Percentiles rank a stretch among this genome's conserved stretches.
phyloP scores from a whole-genome alignment of 352 stramenopile genomes.

The Lagenidium giganteum region DNA sequence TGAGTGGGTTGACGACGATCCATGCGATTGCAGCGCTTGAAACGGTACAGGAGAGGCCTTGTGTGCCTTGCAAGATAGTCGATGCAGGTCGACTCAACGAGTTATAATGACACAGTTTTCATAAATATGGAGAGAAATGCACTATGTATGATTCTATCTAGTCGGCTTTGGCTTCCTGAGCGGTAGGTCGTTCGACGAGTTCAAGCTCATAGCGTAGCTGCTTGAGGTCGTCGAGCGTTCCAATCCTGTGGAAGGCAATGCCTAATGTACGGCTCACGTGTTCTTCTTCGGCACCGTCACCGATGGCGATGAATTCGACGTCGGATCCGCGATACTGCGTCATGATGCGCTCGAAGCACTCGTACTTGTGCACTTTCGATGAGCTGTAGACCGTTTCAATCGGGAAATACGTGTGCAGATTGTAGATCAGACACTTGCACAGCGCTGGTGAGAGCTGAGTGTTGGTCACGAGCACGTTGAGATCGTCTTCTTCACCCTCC shows the following conservation, averaged over 20 bases:
- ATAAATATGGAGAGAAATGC: not conserved
- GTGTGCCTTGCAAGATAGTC: constrained; percentile 56
- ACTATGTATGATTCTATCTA: no score
- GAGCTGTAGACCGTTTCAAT: constrained; percentile 78
- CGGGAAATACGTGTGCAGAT: constrained; percentile 67
- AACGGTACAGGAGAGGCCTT: constrained; percentile 48
- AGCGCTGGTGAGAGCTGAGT: constrained; percentile 73
- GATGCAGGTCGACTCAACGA: constrained; percentile 48
- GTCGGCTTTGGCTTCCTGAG: no score
- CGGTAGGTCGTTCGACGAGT: constrained; percentile 20
- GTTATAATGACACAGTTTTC: constrained; percentile 3
- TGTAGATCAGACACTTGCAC: constrained; percentile 83
- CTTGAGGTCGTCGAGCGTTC: constrained; percentile 55
- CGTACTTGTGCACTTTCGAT: constrained; percentile 70
- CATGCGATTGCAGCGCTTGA: constrained; percentile 43
- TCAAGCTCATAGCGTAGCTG: constrained; percentile 55
- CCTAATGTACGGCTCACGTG: constrained; percentile 60
- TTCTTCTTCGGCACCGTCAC: constrained; percentile 75
- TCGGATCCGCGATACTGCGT: constrained; percentile 35
- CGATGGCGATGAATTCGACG: constrained; percentile 72
- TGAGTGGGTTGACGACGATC: constrained; percentile 56
- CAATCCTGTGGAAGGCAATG: constrained; percentile 73
- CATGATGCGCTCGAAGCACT: constrained; percentile 75
- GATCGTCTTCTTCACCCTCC: constrained; percentile 36
- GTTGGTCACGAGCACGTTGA: constrained; percentile 83